A percentile compares a stretch with the other conserved stretches of the same genome.
These are phyloP conservation scores for Erysimum cheiranthoides DNA, from an alignment of 345 rosid species.

Conservation along the genomic window DNA sequence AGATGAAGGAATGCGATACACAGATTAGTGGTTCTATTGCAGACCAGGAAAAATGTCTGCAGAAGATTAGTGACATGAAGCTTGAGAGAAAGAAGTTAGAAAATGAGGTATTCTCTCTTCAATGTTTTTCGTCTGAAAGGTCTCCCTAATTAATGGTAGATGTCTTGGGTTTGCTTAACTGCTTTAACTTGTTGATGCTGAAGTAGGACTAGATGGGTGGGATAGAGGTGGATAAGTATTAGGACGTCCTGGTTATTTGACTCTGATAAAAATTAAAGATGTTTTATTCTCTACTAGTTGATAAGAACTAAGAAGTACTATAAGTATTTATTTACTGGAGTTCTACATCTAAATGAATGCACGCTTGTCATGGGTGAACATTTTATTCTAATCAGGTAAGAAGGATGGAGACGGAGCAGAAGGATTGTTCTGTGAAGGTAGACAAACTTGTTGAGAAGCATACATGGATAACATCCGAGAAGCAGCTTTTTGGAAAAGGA, in stretches of 20 bases:
- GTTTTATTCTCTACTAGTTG: background rate
- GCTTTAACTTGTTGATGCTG: background rate
- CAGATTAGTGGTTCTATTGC: conserved; percentile 70
- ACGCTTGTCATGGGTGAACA: background rate
- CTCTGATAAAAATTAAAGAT: background rate
- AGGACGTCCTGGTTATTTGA: conserved; percentile 3
- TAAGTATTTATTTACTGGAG: background rate
- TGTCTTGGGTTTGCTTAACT: conserved; percentile 16
- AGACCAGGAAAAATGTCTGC: conserved; percentile 76
- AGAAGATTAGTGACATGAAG: conserved; percentile 64
- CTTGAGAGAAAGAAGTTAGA: conserved; percentile 88
- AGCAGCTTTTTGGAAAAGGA: conserved; percentile 83
- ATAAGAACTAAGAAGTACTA: background rate
- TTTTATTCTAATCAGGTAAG: conserved; percentile 54
- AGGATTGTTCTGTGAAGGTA: conserved; percentile 76
- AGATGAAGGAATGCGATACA: conserved; percentile 92
- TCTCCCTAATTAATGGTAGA: conserved; percentile 4
- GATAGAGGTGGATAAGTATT: conserved; percentile 3
- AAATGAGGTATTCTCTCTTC: conserved; percentile 72
- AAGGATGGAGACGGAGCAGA: conserved; percentile 86
- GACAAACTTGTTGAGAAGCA: conserved; percentile 88
- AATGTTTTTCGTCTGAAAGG: background rate
- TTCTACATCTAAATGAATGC: conserved; percentile 14
- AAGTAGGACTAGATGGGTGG: conserved; percentile 9
- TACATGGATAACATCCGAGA: conserved; percentile 89